A percentile compares a stretch with the other conserved stretches of the same genome.
phyloP scores from a whole-genome alignment of 768 basidiomycete species.

The Holtermannia corniformis region DNA sequence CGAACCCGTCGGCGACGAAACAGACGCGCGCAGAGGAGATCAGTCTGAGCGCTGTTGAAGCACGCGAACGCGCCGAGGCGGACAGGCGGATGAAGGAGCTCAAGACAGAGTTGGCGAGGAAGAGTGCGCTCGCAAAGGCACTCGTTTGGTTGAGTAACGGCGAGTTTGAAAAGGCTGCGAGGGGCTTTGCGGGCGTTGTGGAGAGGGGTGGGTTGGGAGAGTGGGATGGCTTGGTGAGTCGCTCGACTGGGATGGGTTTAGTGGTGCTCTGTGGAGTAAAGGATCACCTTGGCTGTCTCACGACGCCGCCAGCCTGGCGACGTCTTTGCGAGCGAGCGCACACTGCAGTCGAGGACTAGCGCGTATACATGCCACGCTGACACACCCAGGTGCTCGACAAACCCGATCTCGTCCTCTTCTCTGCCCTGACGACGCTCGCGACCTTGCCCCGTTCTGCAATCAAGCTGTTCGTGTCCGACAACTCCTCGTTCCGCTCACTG shows the following conservation, averaged over 20 bases:
- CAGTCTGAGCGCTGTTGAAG: slow-evolving; percentile 31
- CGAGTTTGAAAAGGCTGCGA: slow-evolving; percentile 72
- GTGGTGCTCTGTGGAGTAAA: too few species aligned
- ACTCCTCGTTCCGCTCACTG: slow-evolving; percentile 57
- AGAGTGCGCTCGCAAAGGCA: slow-evolving; percentile 71
- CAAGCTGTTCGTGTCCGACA: slow-evolving; percentile 55
- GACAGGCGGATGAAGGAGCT: slow-evolving; percentile 51
- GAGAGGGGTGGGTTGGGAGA: slow-evolving; percentile 54
- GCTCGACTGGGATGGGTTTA: too few species aligned
- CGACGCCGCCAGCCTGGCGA: too few species aligned
- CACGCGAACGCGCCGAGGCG: slow-evolving; percentile 21
- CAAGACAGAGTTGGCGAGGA: slow-evolving; percentile 60
- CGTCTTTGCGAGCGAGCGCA: too few species aligned
- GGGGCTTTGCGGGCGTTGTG: slow-evolving; percentile 55
- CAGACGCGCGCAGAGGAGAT: slow-evolving; percentile 20
- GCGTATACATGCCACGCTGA: neutral
- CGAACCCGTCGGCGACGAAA: slow-evolving; percentile 10
- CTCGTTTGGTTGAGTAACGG: slow-evolving; percentile 63
- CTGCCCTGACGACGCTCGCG: slow-evolving; percentile 72
- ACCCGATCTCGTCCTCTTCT: slow-evolving; percentile 78
- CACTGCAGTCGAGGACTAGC: neutral
- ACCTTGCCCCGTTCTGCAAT: slow-evolving; percentile 62
- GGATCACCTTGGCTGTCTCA: too few species aligned
- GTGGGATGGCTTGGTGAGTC: slow-evolving; percentile 61
- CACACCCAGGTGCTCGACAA: slow-evolving; percentile 59